Conservation (phyloP, 1,139 yeast species). For the Yamadazyma songkhlaensis region DNA sequence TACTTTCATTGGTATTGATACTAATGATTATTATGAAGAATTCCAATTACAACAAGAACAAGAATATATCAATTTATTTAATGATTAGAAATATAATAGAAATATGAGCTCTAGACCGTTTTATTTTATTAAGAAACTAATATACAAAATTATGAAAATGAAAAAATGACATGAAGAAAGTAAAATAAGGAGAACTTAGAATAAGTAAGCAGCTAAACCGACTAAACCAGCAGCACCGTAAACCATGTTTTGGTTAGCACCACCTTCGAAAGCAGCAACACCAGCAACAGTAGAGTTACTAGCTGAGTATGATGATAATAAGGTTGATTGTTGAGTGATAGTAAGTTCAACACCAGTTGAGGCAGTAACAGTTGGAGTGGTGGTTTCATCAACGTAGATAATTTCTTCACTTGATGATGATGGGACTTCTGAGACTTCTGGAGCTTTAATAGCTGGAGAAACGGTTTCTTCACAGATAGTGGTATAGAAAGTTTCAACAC, state of each 20-base stretch:
- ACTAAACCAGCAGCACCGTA: conserved; percentile 44
- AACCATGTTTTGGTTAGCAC: conserved; percentile 27
- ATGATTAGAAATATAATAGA: conserved; percentile 7
- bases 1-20: conserved; percentile 59
- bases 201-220: conserved; percentile 43
- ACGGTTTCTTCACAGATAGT: conserved; percentile 39
- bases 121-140: conserved; percentile 2
- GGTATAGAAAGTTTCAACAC: conserved; percentile 40
- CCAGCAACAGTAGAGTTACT: conserved; percentile 18
- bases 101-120: not conserved
- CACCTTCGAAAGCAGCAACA: conserved; percentile 24
- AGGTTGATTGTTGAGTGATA: conserved; percentile 31
- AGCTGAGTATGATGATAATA: conserved; percentile 21
- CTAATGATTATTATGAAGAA: conserved; percentile 17
- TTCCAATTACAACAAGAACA: conserved; percentile 16
- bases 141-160: conserved; percentile 4
- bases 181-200: conserved; percentile 19
- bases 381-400: conserved; percentile 24
- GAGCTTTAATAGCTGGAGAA: conserved; percentile 13
- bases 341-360: conserved; percentile 37
- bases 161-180: not conserved
- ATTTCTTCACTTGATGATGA: conserved; percentile 20
- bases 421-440: conserved; percentile 21
- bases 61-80: conserved; percentile 15
- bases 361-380: conserved; percentile 35